Conservation (phyloP, 2,329 filamentous ascomycete genomes). For the Sporothrix dimorphospora region DNA sequence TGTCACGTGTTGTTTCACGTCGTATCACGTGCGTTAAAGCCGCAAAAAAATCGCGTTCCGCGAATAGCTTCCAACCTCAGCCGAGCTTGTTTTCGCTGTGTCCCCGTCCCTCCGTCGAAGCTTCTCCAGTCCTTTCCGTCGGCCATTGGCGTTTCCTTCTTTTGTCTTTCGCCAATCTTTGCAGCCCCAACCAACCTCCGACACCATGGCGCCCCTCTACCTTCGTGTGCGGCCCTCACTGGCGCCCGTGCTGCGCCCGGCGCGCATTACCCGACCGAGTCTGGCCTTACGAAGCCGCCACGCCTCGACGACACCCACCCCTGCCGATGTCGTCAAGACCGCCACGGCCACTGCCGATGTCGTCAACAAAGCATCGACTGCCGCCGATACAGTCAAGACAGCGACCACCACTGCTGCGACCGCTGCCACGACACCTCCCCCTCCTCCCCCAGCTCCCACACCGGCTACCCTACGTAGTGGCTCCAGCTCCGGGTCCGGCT, state of each 20-base stretch:
- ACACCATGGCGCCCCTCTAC: conserved; percentile 41
- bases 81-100: conserved; percentile 17
- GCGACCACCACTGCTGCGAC: neutral
- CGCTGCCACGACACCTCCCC: conserved; percentile 13
- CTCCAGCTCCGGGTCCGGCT: no score
- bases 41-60: conserved; percentile 8
- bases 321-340: neutral
- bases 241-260: conserved; percentile 16
- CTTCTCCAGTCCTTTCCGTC: neutral
- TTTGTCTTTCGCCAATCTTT: conserved; percentile 7
- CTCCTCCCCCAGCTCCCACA: neutral
- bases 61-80: neutral
- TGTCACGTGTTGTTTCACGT: neutral
- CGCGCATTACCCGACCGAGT: neutral
- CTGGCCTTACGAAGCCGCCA: neutral
- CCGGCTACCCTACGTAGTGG: neutral
- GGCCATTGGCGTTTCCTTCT: conserved; percentile 25
- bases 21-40: neutral
- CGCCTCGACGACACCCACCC: neutral
- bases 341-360: neutral
- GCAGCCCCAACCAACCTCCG: neutral
- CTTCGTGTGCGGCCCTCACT: conserved; percentile 38
- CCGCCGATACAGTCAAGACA: neutral
- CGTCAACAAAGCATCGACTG: neutral
- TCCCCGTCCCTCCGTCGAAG: neutral